Base-by-base conservation (phyloP, 2,329 filamentous ascomycete species). In the Pseudocercospora fuligena region DNA sequence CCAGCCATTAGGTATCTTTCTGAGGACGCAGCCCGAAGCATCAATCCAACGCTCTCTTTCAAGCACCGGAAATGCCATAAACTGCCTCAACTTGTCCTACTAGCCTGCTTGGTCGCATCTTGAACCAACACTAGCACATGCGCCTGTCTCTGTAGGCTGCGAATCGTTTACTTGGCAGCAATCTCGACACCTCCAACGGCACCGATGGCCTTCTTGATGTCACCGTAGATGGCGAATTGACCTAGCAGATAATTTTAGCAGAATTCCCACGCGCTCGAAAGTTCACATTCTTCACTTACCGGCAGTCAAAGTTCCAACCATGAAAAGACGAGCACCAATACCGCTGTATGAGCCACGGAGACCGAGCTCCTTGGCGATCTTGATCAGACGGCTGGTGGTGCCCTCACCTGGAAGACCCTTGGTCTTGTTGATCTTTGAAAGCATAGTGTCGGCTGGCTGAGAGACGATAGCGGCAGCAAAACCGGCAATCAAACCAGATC, bases 341-440 rank as follows among this genome's bases (percentile, higher is more conserved):
- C 92, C 92, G 77, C 86, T 84, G 85, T 90, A 96, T 64, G 88
- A 91, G 74, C 92, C 92, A 49, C 72, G 65, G 80, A 96, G 69
- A 78, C 92, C 92, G 76, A 96, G 90, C 84, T 96, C 92, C 83
- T 90, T 91, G 74, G 84, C 92, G 78, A 96, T 96, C 90, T 95
- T 95, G 86, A 94, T 85, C 78, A 96, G 84, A 82, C 92, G 90
- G 81, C 85, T 87, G 79, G 87, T 87, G 76, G 91, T 95, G 78
- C 92, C 89, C 86, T 96, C 92, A 86, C 92, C 92, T 73, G 92
- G 92, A 68, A 89, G 85, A 83, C 92, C 92, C 86, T 92, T 89
- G 83, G 91, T 92, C 91, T 95, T 95, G 91, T 96, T 96, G 87
- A 96, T 95, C 89, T 94, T 95, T 84, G 88, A 91, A 72, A 96